Base-by-base conservation (phyloP, 768 basidiomycete genomes). In the Rhodotorula diobovata region DNA sequence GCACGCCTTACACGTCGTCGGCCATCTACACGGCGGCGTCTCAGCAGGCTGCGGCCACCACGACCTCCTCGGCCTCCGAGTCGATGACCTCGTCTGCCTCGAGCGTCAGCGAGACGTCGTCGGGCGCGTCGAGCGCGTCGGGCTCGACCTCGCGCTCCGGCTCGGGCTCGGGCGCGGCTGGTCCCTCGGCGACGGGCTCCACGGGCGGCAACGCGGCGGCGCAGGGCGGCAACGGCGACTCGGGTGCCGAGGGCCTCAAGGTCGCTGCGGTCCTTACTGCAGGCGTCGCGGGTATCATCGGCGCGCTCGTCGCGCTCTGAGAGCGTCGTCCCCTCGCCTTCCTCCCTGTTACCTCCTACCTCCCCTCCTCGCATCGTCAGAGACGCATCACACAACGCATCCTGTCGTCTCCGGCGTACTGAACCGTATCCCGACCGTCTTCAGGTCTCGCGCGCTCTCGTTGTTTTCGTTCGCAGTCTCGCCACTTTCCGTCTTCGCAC, bases 1-100 rank as follows among this genome's bases (percentile, higher is more conserved):
- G 80, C 78, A 62, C 66, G 14, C 67, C 77, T 23, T 78, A 66
- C 67, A 32, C 45, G 7, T 78, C 77, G 25, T 53, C 74, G 8
- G 20, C 41, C 18, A 43, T 78, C 66, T 78, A 62, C 75, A 74
- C 73, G 25, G 66, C 64, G 10, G 68, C 53, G 23, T 43, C 57
- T 14, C 53, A 66, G 46, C 56, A 39, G 21, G 41, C 59, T 14
- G 15, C 20, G 37, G 61, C 63, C n/a, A 37, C 63, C 28, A 64
- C 66, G 28, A 43, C 61, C 37, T 41, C 70, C 34, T 53, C 70
- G 41, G 32, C 61, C 28, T 32, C 56, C 35, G 39, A 32, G 21
- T 61, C 66, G 4, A 25, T 28, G 1, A 50, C 48, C 23, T 23
- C 23, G 7, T 45, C 63, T 4, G 34, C 32, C 34, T 30, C 37